phyloP scores from a whole-genome alignment of 2,329 filamentous ascomycete species.

The Phialocephala sp. region DNA sequence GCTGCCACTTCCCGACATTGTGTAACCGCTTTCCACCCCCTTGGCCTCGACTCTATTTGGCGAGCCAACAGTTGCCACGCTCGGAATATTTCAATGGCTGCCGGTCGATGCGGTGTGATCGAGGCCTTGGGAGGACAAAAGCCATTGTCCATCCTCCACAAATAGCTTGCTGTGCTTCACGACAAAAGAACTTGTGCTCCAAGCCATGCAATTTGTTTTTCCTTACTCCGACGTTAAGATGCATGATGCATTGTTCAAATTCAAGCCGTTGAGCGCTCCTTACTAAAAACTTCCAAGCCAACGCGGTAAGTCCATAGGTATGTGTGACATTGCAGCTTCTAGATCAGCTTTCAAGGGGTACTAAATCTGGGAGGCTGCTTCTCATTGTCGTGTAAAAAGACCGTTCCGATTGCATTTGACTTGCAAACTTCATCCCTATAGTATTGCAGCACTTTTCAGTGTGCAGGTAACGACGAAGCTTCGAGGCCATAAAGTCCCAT shows the following conservation, averaged over 20 bases:
- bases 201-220: slow-evolving; percentile 16
- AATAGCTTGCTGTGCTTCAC: not conserved
- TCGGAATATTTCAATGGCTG: slow-evolving; percentile 11
- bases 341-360: not conserved
- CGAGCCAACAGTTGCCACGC: not conserved
- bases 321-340: not conserved
- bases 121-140: not conserved
- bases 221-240: slow-evolving; percentile 11
- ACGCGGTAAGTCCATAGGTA: not conserved
- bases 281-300: not conserved
- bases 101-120: slow-evolving; percentile 13
- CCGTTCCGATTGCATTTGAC: not conserved
- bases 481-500: not conserved
- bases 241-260: slow-evolving; percentile 1
- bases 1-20: slow-evolving; percentile 11
- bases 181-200: slow-evolving; percentile 1
- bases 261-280: slow-evolving; percentile 2
- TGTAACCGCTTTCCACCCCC: slow-evolving; percentile 4
- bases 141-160: not conserved
- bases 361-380: slow-evolving; percentile 6
- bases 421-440: not conserved
- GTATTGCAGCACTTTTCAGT: not conserved
- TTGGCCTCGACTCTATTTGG: slow-evolving; percentile 3
- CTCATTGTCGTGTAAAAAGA: not conserved
- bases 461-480: not conserved